Evolutionary conservation across 768 basidiomycete species (phyloP).

Genomic region (Stropharia rugosoannulata): DNA sequence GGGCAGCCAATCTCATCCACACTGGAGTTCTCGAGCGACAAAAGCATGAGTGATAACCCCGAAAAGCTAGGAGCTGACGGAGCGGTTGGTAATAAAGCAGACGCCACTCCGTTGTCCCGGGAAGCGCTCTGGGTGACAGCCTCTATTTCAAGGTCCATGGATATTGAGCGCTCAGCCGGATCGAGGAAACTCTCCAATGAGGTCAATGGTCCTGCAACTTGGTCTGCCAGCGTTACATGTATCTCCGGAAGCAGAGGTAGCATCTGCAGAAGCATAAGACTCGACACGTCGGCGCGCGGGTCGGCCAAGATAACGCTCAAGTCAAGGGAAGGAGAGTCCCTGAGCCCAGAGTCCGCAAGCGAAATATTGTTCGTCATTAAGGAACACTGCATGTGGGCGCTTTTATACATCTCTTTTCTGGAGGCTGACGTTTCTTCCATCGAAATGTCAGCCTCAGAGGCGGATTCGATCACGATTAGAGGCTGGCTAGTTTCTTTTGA

Average conservation of each 20-base stretch:
- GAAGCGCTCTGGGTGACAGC: too few relatives aligned
- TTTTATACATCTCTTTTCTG: neutral
- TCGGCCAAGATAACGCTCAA: neutral
- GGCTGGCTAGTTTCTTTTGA: neutral
- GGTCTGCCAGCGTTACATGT: neutral
- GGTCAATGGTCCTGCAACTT: neutral
- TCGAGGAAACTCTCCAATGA: too few relatives aligned
- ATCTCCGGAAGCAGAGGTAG: neutral
- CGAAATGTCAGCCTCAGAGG: too few relatives aligned
- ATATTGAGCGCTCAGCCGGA: too few relatives aligned
- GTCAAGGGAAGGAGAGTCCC: neutral
- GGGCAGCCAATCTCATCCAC: too few relatives aligned
- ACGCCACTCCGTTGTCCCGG: too few relatives aligned
- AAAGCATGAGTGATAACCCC: too few relatives aligned
- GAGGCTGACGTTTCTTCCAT: neutral
- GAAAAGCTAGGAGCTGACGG: too few relatives aligned
- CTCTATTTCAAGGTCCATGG: too few relatives aligned
- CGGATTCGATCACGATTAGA: neutral
- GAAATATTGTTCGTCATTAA: neutral
- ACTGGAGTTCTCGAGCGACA: too few relatives aligned
- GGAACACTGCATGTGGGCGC: neutral
- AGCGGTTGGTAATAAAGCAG: too few relatives aligned
- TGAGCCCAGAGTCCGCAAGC: neutral
- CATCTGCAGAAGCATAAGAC: neutral
- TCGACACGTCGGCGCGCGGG: neutral